A percentile compares a stretch with the other conserved stretches of the same genome.
Conservation (phyloP, 148 eudicot genomes). For the Rhododendron henanense region DNA sequence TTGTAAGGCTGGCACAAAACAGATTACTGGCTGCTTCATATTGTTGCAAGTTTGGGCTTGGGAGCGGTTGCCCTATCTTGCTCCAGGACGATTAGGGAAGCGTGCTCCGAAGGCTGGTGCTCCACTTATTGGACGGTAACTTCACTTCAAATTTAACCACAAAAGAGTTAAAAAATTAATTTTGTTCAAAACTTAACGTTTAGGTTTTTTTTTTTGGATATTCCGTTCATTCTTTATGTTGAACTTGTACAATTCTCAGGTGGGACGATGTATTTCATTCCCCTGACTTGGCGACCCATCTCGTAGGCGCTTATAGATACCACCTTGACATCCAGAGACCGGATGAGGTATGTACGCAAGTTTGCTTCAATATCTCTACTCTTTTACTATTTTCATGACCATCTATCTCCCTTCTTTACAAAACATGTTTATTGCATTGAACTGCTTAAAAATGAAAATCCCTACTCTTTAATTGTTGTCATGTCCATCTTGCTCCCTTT, state of each 20-base stretch:
- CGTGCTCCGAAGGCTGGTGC: background rate
- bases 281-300: background rate
- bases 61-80: background rate
- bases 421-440: too few relatives aligned
- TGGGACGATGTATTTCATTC: background rate
- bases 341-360: background rate
- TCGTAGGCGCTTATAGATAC: background rate
- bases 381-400: too few relatives aligned
- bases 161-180: background rate
- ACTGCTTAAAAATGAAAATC: too few relatives aligned
- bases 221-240: background rate
- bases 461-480: too few relatives aligned
- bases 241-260: background rate
- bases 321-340: background rate
- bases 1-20: background rate
- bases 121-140: background rate
- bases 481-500: too few relatives aligned
- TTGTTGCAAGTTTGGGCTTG: background rate
- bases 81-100: background rate
- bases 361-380: too few relatives aligned
- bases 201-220: background rate
- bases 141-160: background rate
- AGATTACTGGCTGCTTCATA: background rate
- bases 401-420: too few relatives aligned
- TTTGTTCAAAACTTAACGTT: too few relatives aligned